Conservation (phyloP, 2,329 filamentous ascomycete species). For the Penicillium sumatraense region DNA sequence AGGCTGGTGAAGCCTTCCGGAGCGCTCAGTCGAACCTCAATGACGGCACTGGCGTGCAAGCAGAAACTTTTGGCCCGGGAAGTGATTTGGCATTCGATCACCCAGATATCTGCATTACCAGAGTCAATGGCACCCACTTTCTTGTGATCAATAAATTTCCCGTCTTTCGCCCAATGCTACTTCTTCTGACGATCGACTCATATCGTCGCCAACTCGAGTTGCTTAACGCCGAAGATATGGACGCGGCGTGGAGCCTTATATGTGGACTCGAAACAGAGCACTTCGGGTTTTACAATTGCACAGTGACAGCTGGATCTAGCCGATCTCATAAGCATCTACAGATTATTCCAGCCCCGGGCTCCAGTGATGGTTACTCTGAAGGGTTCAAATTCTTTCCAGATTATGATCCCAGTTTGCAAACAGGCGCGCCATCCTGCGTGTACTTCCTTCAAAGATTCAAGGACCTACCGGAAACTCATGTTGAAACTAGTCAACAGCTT, state of each 20-base stretch:
- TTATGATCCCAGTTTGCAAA: conserved; percentile 1
- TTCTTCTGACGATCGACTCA: conserved; percentile 55
- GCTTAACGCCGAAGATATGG: conserved; percentile 46
- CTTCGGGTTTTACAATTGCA: conserved; percentile 55
- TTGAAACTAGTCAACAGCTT: conserved; percentile 1
- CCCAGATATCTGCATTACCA: conserved; percentile 47
- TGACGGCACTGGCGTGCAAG: not conserved
- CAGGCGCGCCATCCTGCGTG: conserved; percentile 6
- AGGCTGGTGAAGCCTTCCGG: conserved; percentile 9
- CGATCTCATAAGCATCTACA: conserved; percentile 58
- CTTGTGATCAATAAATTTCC: conserved; percentile 56
- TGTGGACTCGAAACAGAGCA: conserved; percentile 33
- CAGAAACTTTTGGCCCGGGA: conserved; percentile 22
- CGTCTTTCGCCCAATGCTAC: conserved; percentile 53
- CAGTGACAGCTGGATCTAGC: conserved; percentile 50
- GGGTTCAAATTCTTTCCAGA: conserved; percentile 20
- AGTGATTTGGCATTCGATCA: conserved; percentile 49
- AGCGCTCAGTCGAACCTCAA: not conserved
- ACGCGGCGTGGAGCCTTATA: conserved; percentile 42
- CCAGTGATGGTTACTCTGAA: conserved; percentile 7
- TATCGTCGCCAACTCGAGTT: conserved; percentile 52
- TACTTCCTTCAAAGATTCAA: conserved; percentile 16
- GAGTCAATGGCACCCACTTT: conserved; percentile 49
- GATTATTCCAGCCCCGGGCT: conserved; percentile 15
- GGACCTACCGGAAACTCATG: not conserved